phyloP scores from a whole-genome alignment of 2,329 filamentous ascomycete species.

The Neonectria punicea region DNA sequence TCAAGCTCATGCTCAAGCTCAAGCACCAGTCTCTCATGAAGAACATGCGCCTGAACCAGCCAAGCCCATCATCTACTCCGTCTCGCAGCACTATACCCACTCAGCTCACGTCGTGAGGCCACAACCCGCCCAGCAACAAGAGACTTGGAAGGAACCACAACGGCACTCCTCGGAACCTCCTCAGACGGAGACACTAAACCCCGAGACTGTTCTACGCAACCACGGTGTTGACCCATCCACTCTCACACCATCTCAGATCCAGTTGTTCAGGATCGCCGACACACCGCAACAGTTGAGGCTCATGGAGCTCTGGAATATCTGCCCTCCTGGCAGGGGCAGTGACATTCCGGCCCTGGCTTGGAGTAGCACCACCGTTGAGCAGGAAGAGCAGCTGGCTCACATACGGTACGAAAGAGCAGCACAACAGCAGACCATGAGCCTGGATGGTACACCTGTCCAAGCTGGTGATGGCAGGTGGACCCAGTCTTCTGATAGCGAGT shows the following conservation, averaged over 20 bases:
- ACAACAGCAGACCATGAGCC: conserved; percentile 59
- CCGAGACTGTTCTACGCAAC: conserved; percentile 69
- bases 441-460: conserved; percentile 66
- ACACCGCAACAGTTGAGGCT: conserved; percentile 77
- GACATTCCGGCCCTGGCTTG: conserved; percentile 65
- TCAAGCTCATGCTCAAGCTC: conserved; percentile 1
- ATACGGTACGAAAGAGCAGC: conserved; percentile 65
- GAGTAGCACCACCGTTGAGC: conserved; percentile 63
- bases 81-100: conserved; percentile 87
- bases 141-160: conserved; percentile 49
- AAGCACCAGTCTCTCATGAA: conserved; percentile 36
- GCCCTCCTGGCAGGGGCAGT: conserved; percentile 70
- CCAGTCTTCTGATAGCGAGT: conserved; percentile 53
- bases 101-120: conserved; percentile 69
- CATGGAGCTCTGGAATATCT: conserved; percentile 87
- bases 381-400: conserved; percentile 68
- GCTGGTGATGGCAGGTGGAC: conserved; percentile 65
- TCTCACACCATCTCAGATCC: conserved; percentile 78
- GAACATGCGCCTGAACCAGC: conserved; percentile 46
- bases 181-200: conserved; percentile 58
- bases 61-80: conserved; percentile 72
- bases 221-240: conserved; percentile 76
- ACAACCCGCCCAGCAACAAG: conserved; percentile 43
- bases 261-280: conserved; percentile 81
- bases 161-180: conserved; percentile 63